A percentile compares a stretch with the other conserved stretches of the same genome.
phyloP scores from a whole-genome alignment of 306 rosid genomes.

The Corylus heterophylla region DNA sequence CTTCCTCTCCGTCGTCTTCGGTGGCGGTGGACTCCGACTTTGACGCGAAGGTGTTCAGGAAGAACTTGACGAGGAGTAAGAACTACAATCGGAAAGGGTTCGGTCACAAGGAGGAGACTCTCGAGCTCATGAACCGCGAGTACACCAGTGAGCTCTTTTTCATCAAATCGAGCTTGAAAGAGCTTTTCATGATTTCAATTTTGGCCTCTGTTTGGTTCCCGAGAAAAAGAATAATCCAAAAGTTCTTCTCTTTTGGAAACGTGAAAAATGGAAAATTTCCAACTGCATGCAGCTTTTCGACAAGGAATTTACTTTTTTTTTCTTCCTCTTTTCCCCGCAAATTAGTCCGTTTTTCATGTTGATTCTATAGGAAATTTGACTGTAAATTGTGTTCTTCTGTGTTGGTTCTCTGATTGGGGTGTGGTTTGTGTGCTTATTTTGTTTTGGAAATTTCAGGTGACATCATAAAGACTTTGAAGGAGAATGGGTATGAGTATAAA shows the following conservation, averaged over 20 bases:
- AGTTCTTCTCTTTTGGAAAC: no score
- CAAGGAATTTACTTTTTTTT: no score
- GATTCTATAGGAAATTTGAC: no score
- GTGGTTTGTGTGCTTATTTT: conserved; percentile 7
- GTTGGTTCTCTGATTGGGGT: conserved; percentile 2
- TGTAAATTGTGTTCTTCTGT: background rate
- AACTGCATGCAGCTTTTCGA: no score
- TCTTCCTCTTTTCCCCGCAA: no score
- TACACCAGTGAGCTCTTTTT: conserved; percentile 62
- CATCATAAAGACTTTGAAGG: conserved; percentile 77
- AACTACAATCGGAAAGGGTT: conserved; percentile 89
- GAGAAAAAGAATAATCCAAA: background rate
- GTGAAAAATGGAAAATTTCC: no score
- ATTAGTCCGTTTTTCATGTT: background rate
- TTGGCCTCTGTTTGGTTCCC: background rate
- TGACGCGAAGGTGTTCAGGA: conserved; percentile 83
- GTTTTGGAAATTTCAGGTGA: conserved; percentile 62
- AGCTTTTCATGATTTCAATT: background rate
- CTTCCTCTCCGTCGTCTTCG: conserved; percentile 35
- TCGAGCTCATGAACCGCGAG: conserved; percentile 84
- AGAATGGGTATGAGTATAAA: conserved; percentile 69
- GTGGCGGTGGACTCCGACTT: conserved; percentile 57
- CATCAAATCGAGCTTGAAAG: conserved; percentile 3
- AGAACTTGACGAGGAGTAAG: conserved; percentile 81
- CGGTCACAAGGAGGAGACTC: conserved; percentile 84